phyloP scores from a whole-genome alignment of 192 early-diverging fungal species.

The Mortierella alpina region DNA sequence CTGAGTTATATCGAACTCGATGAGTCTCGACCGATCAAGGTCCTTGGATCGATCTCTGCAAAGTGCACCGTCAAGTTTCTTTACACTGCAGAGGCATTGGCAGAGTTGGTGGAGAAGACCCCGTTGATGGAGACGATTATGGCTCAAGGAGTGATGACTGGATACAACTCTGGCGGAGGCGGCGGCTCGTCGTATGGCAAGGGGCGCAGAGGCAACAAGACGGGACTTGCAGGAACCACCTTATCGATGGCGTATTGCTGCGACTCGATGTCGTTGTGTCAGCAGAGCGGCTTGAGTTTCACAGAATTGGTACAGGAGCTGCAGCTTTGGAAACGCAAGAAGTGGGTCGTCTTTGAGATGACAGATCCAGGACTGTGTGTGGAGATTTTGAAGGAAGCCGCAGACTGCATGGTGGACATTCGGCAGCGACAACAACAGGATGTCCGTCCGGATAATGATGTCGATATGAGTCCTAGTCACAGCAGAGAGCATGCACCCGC shows the following conservation, averaged over 20 bases:
- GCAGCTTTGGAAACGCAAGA: constrained; percentile 45
- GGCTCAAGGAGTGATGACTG: constrained; percentile 40
- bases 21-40: constrained; percentile 33
- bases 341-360: constrained; percentile 48
- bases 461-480: constrained; percentile 3
- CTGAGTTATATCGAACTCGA: constrained; percentile 50
- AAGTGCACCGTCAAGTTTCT: constrained; percentile 51
- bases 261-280: constrained; percentile 38
- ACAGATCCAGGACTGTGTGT: constrained; percentile 38
- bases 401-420: constrained; percentile 21
- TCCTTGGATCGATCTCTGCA: constrained; percentile 35
- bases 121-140: constrained; percentile 29
- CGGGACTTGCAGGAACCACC: constrained; percentile 29
- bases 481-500: too few species aligned
- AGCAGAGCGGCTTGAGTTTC: constrained; percentile 13
- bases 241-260: constrained; percentile 43
- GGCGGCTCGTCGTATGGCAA: constrained; percentile 19
- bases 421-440: background rate
- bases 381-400: constrained; percentile 31
- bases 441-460: background rate
- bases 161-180: constrained; percentile 6
- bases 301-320: constrained; percentile 39
- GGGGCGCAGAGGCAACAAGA: constrained; percentile 12
- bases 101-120: constrained; percentile 16
- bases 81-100: constrained; percentile 13